Conservation (phyloP, 805 yeast species). For the Ogataea dorogensis region DNA sequence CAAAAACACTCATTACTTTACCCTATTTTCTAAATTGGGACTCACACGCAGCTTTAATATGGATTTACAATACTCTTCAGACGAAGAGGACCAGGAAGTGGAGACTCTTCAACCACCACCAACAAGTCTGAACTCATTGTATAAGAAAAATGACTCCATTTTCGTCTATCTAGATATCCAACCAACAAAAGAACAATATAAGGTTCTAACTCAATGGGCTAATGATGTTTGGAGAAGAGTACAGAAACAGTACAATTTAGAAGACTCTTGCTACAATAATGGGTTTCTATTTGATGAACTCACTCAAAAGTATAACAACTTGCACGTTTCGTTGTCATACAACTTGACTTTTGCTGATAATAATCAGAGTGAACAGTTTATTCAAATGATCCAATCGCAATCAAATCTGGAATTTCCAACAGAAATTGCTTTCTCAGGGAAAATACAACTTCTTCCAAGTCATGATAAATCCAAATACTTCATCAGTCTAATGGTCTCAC, state of each 20-base stretch:
- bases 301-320: constrained; percentile 13
- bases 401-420: constrained; percentile 6
- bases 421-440: constrained; percentile 4
- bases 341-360: constrained; percentile 16
- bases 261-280: constrained; percentile 4
- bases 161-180: constrained; percentile 11
- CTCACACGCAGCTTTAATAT: constrained; percentile 2
- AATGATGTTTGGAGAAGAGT: constrained; percentile 8
- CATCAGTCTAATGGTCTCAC: constrained; percentile 16
- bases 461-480: constrained; percentile 17
- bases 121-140: constrained; percentile 7
- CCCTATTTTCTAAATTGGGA: background rate
- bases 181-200: constrained; percentile 6
- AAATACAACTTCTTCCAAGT: constrained; percentile 17
- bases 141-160: constrained; percentile 5
- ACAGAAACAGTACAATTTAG: background rate
- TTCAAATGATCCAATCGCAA: background rate
- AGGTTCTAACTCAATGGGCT: background rate
- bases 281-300: constrained; percentile 13
- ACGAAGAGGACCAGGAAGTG: constrained; percentile 6
- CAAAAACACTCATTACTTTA: constrained; percentile 3
- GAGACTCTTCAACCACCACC: constrained; percentile 11
- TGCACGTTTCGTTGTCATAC: constrained; percentile 24
- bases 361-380: constrained; percentile 1
- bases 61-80: constrained; percentile 14